Evolutionary conservation across 495 filamentous ascomycete genomes (phyloP), one percentile per base, ranked within the genome.

Genomic region (Clavariopsis aquatica): DNA sequence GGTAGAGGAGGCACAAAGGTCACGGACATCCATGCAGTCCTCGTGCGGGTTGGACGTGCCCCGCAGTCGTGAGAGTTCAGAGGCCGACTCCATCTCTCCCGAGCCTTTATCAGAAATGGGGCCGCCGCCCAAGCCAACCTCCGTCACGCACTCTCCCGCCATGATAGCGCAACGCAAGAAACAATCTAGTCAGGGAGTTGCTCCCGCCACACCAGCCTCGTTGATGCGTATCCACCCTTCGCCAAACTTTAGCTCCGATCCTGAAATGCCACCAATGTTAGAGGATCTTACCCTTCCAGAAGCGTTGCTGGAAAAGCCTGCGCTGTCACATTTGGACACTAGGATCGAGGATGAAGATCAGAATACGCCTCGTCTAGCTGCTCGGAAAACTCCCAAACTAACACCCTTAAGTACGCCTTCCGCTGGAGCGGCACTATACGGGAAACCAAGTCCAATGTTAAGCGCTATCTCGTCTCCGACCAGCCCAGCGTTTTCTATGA

Each of bases 81-180:
- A 82, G 17, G 80, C 84, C 49, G 87, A 88, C 64, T 89, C 87
- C 12, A 83, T 90, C 27, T 90, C 88, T 24, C 88, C 88, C 0
- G 87, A 90, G 60, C 83, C 88, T 26, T 74, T 89, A 20, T 83
- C 85, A 26, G 87, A 90, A 58, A 90, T 90, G 88, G 84, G 84
- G 17, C 88, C 88, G n/a, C 88, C 86, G 5, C 85, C 86, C 1
- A 77, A 79, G 51, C 78, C 80, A 8, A 75, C 60, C 26, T 80
- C 80, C 31, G 73, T 78, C 2, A 78, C 78, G 20, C 81, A 76
- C 52, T 87, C 85, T 10, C 84, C 84, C 17, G 78, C 81, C 45
- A 79, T 86, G 20, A 13, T 53, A 4, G 72, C 71, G n/a, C 57
- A 68, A 29, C 41, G 17, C n/a, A 46, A 56, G 20, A 52, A 64